Percentiles rank a stretch among this genome's conserved stretches.
These are phyloP conservation scores for Brassica carinata DNA, from an alignment of 345 rosid species.

Conservation along the genomic window DNA sequence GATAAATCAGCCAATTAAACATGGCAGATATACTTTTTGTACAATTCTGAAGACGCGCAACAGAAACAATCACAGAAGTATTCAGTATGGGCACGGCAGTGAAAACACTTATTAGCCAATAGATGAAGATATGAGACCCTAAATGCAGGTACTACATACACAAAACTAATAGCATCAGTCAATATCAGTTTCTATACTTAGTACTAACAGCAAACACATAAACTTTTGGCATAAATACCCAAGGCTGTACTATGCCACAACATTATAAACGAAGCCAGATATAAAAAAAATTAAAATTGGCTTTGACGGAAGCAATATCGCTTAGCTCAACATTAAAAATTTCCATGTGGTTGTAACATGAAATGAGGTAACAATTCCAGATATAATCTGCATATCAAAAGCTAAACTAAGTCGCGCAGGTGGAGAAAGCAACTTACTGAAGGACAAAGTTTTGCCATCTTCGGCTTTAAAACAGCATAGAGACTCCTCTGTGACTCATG, in stretches of 20 bases:
- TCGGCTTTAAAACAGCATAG: conserved; percentile 59
- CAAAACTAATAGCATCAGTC: conserved; percentile 8
- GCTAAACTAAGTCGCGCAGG: conserved; percentile 23
- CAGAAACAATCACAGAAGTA: conserved; percentile 18
- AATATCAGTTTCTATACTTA: conserved; percentile 2
- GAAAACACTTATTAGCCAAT: conserved; percentile 17
- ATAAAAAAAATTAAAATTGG: not conserved
- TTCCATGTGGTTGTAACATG: conserved; percentile 17
- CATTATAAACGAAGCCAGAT: not conserved
- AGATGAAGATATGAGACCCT: conserved; percentile 14
- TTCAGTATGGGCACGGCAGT: conserved; percentile 4
- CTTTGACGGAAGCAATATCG: not conserved
- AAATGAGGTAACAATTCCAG: conserved; percentile 22
- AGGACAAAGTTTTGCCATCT: conserved; percentile 65
- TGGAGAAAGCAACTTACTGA: conserved; percentile 53
- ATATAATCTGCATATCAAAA: conserved; percentile 2
- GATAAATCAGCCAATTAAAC: conserved; percentile 19
- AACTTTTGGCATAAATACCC: conserved; percentile 3
- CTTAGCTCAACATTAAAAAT: not conserved
- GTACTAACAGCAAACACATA: conserved; percentile 6
- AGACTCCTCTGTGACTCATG: conserved; percentile 65
- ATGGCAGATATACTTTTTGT: conserved; percentile 12
- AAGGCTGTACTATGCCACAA: conserved; percentile 9
- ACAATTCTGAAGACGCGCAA: conserved; percentile 16
- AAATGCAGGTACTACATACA: conserved; percentile 6